Evolutionary conservation across 1,139 yeast species (phyloP).

Genomic region (Zygosaccharomyces pseudobailii): DNA sequence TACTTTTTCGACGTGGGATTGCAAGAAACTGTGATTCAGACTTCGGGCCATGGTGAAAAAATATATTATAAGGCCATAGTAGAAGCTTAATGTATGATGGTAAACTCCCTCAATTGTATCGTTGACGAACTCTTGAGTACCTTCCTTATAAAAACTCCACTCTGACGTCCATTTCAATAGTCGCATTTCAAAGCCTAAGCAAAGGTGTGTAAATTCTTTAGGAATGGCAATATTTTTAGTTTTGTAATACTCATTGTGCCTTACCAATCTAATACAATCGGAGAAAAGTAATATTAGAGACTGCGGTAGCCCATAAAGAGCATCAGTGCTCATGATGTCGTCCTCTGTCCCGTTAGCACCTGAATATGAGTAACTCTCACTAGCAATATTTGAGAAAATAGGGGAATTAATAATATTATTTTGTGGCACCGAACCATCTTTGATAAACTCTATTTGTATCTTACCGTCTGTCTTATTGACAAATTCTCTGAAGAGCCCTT

Average conservation of each 20-base stretch:
- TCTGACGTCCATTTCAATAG: slow-evolving; percentile 65
- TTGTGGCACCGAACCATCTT: background rate
- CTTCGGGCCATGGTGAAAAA: slow-evolving; percentile 63
- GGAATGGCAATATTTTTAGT: slow-evolving; percentile 24
- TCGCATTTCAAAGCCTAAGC: slow-evolving; percentile 47
- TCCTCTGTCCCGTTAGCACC: slow-evolving; percentile 26
- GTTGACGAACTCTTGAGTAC: slow-evolving; percentile 39
- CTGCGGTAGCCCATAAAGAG: slow-evolving; percentile 79
- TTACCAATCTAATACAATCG: slow-evolving; percentile 59
- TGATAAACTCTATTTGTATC: slow-evolving; percentile 22
- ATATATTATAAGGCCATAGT: slow-evolving; percentile 70
- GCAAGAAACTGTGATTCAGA: slow-evolving; percentile 40
- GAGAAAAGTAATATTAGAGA: slow-evolving; percentile 68
- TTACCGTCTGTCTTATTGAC: slow-evolving; percentile 24
- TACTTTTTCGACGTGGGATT: slow-evolving; percentile 57
- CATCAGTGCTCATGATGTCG: slow-evolving; percentile 69
- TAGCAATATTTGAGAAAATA: slow-evolving; percentile 22
- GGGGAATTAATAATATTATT: slow-evolving; percentile 16
- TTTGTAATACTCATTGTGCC: slow-evolving; percentile 54
- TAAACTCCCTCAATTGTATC: slow-evolving; percentile 65
- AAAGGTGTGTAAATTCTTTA: slow-evolving; percentile 42
- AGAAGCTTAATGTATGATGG: slow-evolving; percentile 78
- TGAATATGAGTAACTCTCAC: slow-evolving; percentile 27
- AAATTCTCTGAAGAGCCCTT: slow-evolving; percentile 20
- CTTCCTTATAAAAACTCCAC: slow-evolving; percentile 33